Conservation (phyloP, 2,329 filamentous ascomycete genomes). For the Calonectria leucothoes region DNA sequence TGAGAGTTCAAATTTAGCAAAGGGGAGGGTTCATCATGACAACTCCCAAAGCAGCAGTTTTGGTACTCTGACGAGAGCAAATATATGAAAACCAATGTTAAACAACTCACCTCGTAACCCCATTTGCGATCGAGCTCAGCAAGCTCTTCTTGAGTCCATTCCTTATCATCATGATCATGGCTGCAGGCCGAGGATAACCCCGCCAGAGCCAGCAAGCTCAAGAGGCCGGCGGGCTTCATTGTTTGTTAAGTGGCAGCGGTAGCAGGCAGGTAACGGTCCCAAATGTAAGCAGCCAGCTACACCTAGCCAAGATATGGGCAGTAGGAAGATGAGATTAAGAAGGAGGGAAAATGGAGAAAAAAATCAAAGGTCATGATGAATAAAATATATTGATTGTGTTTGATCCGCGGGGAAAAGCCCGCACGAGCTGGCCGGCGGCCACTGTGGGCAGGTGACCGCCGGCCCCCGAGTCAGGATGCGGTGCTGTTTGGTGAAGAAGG, state of each 20-base stretch:
- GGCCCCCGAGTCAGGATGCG: slow-evolving; percentile 11
- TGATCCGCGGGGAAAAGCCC: slow-evolving; percentile 1
- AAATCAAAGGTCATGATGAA: not conserved
- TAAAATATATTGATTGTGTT: slow-evolving; percentile 1
- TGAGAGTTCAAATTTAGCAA: slow-evolving; percentile 18
- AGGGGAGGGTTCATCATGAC: not conserved
- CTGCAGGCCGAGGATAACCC: slow-evolving; percentile 43
- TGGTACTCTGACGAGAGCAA: not conserved
- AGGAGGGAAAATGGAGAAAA: not conserved
- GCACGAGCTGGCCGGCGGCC: slow-evolving; percentile 6
- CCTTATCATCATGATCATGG: slow-evolving; percentile 50
- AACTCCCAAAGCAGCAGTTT: not conserved
- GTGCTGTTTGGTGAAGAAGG: not conserved
- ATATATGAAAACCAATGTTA: not conserved
- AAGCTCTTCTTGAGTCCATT: slow-evolving; percentile 62
- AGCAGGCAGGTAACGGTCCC: not conserved
- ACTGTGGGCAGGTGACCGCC: slow-evolving; percentile 5
- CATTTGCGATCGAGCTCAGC: slow-evolving; percentile 68
- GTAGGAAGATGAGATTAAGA: not conserved
- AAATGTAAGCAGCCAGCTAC: not conserved
- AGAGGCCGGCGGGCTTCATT: slow-evolving; percentile 42
- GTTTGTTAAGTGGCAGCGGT: not conserved
- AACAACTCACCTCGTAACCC: slow-evolving; percentile 63
- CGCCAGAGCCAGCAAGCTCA: slow-evolving; percentile 41
- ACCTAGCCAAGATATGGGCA: not conserved